A percentile compares a stretch with the other conserved stretches of the same genome.
These are phyloP conservation scores for Gryganskiella cystojenkinii DNA, from an alignment of 192 early-diverging fungal genomes.

Conservation along the genomic window DNA sequence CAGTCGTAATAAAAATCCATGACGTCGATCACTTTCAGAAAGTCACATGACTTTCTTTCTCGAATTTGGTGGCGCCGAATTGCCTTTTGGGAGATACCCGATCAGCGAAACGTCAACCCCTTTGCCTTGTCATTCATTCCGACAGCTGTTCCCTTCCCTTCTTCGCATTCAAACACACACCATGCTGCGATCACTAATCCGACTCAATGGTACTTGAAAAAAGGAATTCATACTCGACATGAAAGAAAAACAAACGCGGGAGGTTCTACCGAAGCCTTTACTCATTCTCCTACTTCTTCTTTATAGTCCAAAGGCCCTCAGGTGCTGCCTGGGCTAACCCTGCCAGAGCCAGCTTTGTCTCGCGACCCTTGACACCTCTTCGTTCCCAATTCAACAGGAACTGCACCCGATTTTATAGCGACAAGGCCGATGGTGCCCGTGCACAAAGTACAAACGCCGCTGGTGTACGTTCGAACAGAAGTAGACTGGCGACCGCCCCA, in stretches of 20 bases:
- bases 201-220: not conserved
- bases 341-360: not conserved
- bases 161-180: not conserved
- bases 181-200: constrained; percentile 24
- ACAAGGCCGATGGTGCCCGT: constrained; percentile 33
- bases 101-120: too few species aligned
- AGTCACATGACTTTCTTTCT: too few species aligned
- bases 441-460: constrained; percentile 30
- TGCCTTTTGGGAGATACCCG: too few species aligned
- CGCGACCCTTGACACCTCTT: not conserved
- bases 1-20: too few species aligned
- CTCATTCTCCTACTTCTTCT: not conserved
- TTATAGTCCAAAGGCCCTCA: not conserved
- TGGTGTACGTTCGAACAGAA: constrained; percentile 36
- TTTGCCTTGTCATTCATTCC: not conserved
- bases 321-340: not conserved
- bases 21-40: too few species aligned
- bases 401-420: constrained; percentile 15
- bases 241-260: too few species aligned
- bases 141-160: not conserved
- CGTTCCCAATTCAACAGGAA: not conserved
- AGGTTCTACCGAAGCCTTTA: too few species aligned
- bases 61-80: too few species aligned
- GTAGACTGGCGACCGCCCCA: too few species aligned
- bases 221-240: not conserved